Conservation (phyloP, 1,284 basidiomycete species). For the Stereum hirsutum region DNA sequence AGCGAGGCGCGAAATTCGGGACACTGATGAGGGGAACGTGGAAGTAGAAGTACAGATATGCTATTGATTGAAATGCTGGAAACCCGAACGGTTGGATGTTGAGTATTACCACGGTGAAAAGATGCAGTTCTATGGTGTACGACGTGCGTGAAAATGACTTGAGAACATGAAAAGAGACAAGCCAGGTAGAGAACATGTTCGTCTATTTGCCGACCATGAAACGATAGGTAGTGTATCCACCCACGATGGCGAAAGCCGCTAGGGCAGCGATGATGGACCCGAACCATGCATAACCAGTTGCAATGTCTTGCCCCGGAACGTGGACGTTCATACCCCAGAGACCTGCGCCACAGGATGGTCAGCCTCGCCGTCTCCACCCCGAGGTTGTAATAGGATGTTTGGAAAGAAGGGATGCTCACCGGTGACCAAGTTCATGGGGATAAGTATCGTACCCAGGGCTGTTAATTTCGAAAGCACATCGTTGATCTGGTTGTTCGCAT, state of each 20-base stretch:
- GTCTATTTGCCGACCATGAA: constrained; percentile 50
- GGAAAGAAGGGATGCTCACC: constrained; percentile 36
- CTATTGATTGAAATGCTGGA: too few species aligned
- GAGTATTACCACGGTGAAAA: too few species aligned
- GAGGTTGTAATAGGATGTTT: background rate
- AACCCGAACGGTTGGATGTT: too few species aligned
- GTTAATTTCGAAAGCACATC: constrained; percentile 98
- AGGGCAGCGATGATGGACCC: constrained; percentile 74
- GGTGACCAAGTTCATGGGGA: constrained; percentile 94
- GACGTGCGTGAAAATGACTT: too few species aligned
- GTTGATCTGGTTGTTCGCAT: constrained; percentile 99
- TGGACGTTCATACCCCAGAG: constrained; percentile 90
- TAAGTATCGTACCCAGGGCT: constrained; percentile 93
- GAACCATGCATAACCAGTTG: constrained; percentile 62
- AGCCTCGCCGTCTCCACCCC: constrained; percentile 3
- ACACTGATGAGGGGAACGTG: too few species aligned
- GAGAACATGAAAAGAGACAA: too few species aligned
- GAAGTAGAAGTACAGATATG: too few species aligned
- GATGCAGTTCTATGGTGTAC: too few species aligned
- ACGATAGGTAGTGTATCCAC: constrained; percentile 77
- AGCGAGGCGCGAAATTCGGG: too few species aligned
- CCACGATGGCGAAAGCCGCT: constrained; percentile 70
- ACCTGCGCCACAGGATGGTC: constrained; percentile 29
- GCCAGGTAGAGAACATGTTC: too few species aligned
- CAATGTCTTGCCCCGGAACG: constrained; percentile 75